Base-by-base conservation (phyloP, 1,284 basidiomycete species). In the Neonothopanus nambi region DNA sequence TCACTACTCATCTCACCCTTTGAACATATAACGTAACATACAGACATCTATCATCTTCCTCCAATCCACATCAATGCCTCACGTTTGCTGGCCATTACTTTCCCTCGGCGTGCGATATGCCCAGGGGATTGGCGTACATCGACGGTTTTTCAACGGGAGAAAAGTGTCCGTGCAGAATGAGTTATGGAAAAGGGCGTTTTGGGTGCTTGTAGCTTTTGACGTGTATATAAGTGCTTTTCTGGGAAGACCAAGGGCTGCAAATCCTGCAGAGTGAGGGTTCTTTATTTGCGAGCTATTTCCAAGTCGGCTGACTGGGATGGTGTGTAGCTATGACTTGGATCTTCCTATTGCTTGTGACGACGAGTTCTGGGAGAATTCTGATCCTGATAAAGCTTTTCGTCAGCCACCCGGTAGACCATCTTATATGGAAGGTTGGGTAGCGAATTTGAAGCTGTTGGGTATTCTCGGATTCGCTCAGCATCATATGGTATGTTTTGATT, bases 281-380 rank as follows among this genome's bases (percentile, higher is more conserved):
- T 28, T 28, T 5, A 5, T 28, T 28, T 5, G 26, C 11, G 5
- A 5, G 11, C 11, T 28, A 28, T 28, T 11, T 5, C 11, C 8
- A 33, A 8, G 9, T 13, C 30, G 9, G 8, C 30, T 33, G 30
- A 33, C 8, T 13, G 13, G 30, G 30, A 33, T 33, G 3, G 13
- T 33, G 2, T 9, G 30, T 51, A 80, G 79, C 59, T 81, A 84
- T 60, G 85, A 88, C 61, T 72, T 82, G 12, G 82, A 83, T 47
- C 70, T 81, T 24, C 85, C 85, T 0, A 65, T 79, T 3, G 77
- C 78, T 28, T 79, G 84, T 35, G 82, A 86, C 51, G 87, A 89
- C 66, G 84, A 86, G 58, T 84, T 80, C 57, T 86, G 84, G 84
- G 71, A 66, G 42, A 61, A 67, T 50, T 65, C 72, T 1, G 72